Evolutionary conservation across 306 rosid species (phyloP).

Genomic region (Oemleria cerasiformis): DNA sequence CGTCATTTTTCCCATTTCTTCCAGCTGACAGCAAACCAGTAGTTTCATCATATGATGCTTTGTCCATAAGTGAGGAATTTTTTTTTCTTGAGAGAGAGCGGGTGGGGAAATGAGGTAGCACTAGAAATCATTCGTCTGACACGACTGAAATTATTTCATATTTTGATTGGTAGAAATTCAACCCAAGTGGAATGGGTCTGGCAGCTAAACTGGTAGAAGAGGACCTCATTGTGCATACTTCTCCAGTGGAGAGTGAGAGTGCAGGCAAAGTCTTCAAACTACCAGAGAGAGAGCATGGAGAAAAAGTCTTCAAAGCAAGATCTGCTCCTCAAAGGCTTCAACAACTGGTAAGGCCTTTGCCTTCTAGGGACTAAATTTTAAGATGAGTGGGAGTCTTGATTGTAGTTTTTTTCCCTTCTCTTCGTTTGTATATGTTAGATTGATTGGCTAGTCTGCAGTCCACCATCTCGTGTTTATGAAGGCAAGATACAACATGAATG

Average conservation of each 20-base stretch:
- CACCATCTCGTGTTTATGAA: not conserved
- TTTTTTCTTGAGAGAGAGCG: too few relatives aligned
- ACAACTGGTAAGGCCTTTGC: conserved; percentile 48
- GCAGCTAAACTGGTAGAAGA: conserved; percentile 42
- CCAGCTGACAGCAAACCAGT: not conserved
- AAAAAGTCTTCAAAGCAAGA: conserved; percentile 36
- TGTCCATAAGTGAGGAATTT: too few relatives aligned
- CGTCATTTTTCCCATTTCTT: not conserved
- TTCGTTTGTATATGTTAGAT: not conserved
- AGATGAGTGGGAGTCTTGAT: not conserved
- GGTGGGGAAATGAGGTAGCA: not conserved
- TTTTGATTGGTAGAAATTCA: conserved; percentile 48
- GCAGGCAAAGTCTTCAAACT: conserved; percentile 32
- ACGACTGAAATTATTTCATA: conserved; percentile 10
- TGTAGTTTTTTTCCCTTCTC: too few relatives aligned
- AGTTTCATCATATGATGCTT: not conserved
- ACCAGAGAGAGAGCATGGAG: conserved; percentile 34
- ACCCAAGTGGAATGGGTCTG: conserved; percentile 41
- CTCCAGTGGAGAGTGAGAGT: conserved; percentile 36
- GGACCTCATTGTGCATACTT: conserved; percentile 36
- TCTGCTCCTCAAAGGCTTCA: conserved; percentile 39
- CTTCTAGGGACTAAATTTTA: not conserved
- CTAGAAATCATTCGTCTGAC: conserved; percentile 11
- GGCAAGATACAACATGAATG: not conserved
- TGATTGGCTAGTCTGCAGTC: not conserved